Conservation (phyloP, 805 yeast species). For the Zygosaccharomyces kombuchaensis region DNA sequence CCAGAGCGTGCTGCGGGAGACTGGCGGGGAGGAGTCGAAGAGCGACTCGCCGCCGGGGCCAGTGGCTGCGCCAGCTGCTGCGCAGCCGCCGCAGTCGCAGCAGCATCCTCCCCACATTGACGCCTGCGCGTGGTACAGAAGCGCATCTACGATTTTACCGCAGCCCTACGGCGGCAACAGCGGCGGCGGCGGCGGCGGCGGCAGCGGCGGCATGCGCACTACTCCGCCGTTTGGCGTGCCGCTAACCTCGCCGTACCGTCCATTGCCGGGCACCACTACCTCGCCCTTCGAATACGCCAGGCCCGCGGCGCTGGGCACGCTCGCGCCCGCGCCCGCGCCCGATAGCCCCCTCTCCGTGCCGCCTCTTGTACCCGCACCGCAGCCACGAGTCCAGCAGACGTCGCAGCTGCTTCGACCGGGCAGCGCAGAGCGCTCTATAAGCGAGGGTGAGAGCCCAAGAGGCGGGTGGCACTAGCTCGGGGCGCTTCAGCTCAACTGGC, state of each 20-base stretch:
- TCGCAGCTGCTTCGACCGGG: constrained; percentile 13
- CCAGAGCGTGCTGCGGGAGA: constrained; percentile 42
- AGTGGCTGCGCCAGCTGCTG: constrained; percentile 1
- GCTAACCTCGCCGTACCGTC: neutral
- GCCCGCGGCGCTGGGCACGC: neutral
- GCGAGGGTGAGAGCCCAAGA: constrained; percentile 2
- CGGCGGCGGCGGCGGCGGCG: no score
- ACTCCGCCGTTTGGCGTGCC: constrained; percentile 1
- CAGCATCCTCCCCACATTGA: constrained; percentile 1
- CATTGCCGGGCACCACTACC: neutral
- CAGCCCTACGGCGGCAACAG: constrained; percentile 1
- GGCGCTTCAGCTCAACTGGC: neutral
- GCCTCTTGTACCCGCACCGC: neutral
- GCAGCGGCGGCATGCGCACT: constrained; percentile 3
- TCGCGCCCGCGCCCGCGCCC: no score
- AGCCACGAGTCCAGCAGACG: constrained; percentile 11
- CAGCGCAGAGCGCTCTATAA: constrained; percentile 7
- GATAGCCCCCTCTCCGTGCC: neutral
- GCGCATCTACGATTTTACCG: constrained; percentile 1
- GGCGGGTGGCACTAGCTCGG: neutral
- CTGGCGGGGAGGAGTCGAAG: constrained; percentile 23
- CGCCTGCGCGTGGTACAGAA: neutral
- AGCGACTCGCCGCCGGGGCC: constrained; percentile 7
- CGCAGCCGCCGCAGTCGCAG: neutral
- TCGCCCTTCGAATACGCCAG: neutral